Evolutionary conservation across 1,139 yeast species (phyloP).

Genomic region (Hyphopichia burtonii): DNA sequence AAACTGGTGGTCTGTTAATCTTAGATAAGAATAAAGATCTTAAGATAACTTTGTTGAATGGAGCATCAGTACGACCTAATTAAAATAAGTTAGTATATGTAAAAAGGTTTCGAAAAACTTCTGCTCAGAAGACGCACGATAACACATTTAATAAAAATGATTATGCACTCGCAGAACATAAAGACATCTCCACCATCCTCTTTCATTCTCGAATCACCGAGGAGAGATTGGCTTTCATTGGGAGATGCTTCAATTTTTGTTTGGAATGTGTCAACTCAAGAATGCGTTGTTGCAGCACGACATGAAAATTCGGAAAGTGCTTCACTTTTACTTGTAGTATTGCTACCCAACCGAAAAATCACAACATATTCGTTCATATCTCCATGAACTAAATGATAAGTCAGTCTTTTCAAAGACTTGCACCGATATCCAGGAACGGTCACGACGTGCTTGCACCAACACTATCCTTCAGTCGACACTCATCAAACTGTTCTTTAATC

Average conservation of each 20-base stretch:
- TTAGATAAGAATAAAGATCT: slow-evolving; percentile 94
- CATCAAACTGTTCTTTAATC: slow-evolving; percentile 1
- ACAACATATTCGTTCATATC: slow-evolving; percentile 1
- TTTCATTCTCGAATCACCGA: not conserved
- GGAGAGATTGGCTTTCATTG: not conserved
- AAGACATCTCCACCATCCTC: not conserved
- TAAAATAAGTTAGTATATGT: slow-evolving; percentile 44
- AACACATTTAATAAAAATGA: slow-evolving; percentile 11
- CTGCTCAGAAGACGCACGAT: slow-evolving; percentile 64
- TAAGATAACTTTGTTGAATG: slow-evolving; percentile 97
- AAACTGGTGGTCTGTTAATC: slow-evolving; percentile 99
- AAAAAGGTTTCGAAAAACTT: slow-evolving; percentile 19
- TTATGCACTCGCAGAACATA: slow-evolving; percentile 61
- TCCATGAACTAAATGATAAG: not conserved
- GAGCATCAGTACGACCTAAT: slow-evolving; percentile 94
- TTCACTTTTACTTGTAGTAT: not conserved
- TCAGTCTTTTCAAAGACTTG: not conserved
- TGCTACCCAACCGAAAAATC: not conserved
- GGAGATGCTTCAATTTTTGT: not conserved
- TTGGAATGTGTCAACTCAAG: not conserved
- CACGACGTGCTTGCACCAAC: not conserved
- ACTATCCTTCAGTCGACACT: not conserved
- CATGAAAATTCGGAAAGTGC: not conserved
- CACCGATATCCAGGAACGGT: not conserved
- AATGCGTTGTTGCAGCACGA: not conserved